These are phyloP conservation scores for Pseudonectria foliicola DNA, from an alignment of 2,329 filamentous ascomycete species.

Conservation along the genomic window DNA sequence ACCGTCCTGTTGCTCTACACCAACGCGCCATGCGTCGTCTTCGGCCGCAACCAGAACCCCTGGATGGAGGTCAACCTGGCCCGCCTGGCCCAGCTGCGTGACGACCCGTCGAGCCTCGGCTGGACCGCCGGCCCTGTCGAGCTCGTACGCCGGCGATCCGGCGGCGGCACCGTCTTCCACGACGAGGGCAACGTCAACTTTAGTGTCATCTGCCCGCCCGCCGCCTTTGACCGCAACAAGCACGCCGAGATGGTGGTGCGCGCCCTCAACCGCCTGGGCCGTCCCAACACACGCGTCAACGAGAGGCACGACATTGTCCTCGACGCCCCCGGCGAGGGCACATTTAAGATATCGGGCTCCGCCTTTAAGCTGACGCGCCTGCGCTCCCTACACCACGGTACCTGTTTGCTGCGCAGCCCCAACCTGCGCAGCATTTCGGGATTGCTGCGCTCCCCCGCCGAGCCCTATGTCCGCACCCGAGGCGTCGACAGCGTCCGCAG, in stretches of 20 bases:
- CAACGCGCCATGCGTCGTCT: constrained; percentile 80
- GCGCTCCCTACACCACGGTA: constrained; percentile 86
- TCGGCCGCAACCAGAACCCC: constrained; percentile 95
- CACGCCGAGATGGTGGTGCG: constrained; percentile 90
- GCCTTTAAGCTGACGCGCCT: constrained; percentile 86
- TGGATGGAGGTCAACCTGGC: constrained; percentile 84
- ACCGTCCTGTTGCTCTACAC: constrained; percentile 80
- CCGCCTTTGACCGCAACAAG: constrained; percentile 71
- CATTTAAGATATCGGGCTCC: constrained; percentile 82
- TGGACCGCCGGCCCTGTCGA: constrained; percentile 30
- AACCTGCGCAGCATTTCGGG: constrained; percentile 63
- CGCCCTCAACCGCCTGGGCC: constrained; percentile 59
- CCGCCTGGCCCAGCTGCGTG: constrained; percentile 36
- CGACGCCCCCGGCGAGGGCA: constrained; percentile 31
- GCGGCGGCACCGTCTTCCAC: constrained; percentile 91
- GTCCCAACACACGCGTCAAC: constrained; percentile 65
- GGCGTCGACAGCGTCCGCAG: constrained; percentile 91
- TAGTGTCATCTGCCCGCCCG: constrained; percentile 77
- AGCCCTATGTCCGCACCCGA: constrained; percentile 66
- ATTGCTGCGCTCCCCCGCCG: constrained; percentile 72
- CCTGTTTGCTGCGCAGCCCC: constrained; percentile 72
- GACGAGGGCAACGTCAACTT: constrained; percentile 92
- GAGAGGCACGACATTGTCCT: constrained; percentile 89
- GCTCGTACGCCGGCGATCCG: constrained; percentile 77
- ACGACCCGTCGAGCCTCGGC: constrained; percentile 13